Evolutionary conservation across 441 rosid genomes (phyloP).

Genomic region (Croton laevigatus): DNA sequence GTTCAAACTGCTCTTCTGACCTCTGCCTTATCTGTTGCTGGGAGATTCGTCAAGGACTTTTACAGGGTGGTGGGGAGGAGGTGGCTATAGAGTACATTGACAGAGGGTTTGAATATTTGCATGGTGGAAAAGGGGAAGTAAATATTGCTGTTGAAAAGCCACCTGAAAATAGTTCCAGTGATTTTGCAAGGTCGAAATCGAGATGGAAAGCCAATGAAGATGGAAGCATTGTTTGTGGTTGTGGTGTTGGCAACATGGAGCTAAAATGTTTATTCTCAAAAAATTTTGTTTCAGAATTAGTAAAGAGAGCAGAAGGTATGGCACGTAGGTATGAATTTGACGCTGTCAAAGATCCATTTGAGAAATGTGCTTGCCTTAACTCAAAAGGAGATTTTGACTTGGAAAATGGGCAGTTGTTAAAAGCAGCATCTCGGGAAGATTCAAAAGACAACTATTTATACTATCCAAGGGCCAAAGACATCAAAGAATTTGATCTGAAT

Average conservation of each 20-base stretch:
- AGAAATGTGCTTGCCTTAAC: conserved; percentile 46
- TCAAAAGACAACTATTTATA: conserved; percentile 66
- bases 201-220: conserved; percentile 60
- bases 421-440: conserved; percentile 66
- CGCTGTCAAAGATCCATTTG: conserved; percentile 17
- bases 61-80: conserved; percentile 42
- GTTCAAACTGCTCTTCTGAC: conserved; percentile 60
- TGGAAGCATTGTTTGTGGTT: conserved; percentile 58
- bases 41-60: conserved; percentile 69
- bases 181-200: conserved; percentile 16
- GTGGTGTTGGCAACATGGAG: conserved; percentile 50
- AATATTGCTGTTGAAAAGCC: background rate
- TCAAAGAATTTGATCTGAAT: conserved; percentile 47
- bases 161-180: conserved; percentile 17
- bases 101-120: conserved; percentile 44
- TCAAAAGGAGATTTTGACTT: conserved; percentile 31
- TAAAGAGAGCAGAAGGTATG: conserved; percentile 46
- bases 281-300: conserved; percentile 47
- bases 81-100: conserved; percentile 35
- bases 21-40: conserved; percentile 77
- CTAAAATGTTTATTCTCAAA: conserved; percentile 46
- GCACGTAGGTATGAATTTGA: conserved; percentile 25
- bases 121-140: conserved; percentile 34
- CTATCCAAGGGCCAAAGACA: conserved; percentile 47
- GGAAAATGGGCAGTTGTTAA: conserved; percentile 30